Conservation (phyloP, 768 basidiomycete species). For the Podaxis mareebaensis region DNA sequence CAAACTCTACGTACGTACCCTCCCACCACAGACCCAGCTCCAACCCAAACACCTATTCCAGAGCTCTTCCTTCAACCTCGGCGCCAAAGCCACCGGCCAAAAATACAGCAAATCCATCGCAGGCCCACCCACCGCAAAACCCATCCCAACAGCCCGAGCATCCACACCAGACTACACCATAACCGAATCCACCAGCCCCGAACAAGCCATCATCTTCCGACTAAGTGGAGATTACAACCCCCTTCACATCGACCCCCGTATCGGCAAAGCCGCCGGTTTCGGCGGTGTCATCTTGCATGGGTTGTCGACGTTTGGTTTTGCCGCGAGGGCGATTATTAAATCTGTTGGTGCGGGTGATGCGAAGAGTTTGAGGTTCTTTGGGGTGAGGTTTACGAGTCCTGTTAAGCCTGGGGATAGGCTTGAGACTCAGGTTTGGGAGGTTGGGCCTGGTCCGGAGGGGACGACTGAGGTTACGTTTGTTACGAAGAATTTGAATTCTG, state of each 20-base stretch:
- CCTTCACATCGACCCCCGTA: conserved; percentile 73
- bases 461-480: conserved; percentile 62
- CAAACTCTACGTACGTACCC: conserved; percentile 54
- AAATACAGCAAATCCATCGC: conserved; percentile 66
- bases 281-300: conserved; percentile 87
- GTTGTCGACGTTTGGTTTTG: conserved; percentile 80
- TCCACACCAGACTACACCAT: conserved; percentile 57
- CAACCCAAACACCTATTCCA: conserved; percentile 22
- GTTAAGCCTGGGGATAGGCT: conserved; percentile 82
- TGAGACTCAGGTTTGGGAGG: conserved; percentile 79
- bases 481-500: conserved; percentile 58
- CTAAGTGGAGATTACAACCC: conserved; percentile 82
- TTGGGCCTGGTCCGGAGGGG: conserved; percentile 63
- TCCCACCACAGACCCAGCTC: no score
- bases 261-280: conserved; percentile 76
- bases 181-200: conserved; percentile 59
- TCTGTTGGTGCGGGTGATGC: conserved; percentile 63
- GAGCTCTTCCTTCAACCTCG: conserved; percentile 71
- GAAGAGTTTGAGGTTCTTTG: conserved; percentile 63
- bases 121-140: conserved; percentile 59
- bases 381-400: conserved; percentile 78
- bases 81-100: conserved; percentile 61
- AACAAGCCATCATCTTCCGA: conserved; percentile 72
- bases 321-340: conserved; percentile 71
- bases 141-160: conserved; percentile 58